phyloP scores from a whole-genome alignment of 2,329 filamentous ascomycete species.

The Colletotrichum orbiculare region DNA sequence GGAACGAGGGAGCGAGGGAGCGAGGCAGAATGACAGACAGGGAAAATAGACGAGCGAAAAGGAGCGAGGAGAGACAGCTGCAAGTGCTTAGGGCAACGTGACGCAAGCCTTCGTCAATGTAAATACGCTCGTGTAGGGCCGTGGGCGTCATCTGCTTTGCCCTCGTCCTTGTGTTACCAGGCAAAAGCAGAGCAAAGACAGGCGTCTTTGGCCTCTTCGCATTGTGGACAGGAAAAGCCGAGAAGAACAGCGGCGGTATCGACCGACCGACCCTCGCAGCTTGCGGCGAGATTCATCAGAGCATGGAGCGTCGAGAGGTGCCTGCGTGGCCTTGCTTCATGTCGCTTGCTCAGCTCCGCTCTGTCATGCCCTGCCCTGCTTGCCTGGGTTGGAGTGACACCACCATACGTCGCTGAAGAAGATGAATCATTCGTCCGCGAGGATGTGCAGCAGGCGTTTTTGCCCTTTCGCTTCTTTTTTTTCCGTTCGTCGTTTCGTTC shows the following conservation, averaged over 20 bases:
- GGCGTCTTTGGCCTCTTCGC: neutral
- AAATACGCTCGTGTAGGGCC: conserved; percentile 30
- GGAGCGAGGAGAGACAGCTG: neutral
- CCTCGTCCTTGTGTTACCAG: conserved; percentile 9
- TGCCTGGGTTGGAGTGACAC: conserved; percentile 14
- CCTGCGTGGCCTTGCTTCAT: neutral
- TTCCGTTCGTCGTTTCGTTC: conserved; percentile 24
- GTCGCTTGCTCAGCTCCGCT: too few species aligned
- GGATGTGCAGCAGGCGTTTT: neutral
- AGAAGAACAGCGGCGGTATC: neutral
- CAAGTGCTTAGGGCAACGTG: conserved; percentile 26
- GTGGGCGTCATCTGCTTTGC: conserved; percentile 4
- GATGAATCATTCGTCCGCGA: neutral
- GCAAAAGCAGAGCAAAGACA: conserved; percentile 3
- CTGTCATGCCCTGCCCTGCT: neutral
- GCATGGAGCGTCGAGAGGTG: conserved; percentile 16
- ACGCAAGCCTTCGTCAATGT: conserved; percentile 32
- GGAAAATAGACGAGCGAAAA: neutral
- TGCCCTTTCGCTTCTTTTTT: neutral
- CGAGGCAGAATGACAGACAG: neutral
- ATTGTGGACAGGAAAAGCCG: conserved; percentile 15
- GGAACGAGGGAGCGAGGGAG: neutral
- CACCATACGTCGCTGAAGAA: conserved; percentile 14
- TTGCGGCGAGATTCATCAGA: neutral
- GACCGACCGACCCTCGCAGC: neutral